Evolutionary conservation across 129 eudicot genomes (phyloP).

Genomic region (Sambucus nigra): DNA sequence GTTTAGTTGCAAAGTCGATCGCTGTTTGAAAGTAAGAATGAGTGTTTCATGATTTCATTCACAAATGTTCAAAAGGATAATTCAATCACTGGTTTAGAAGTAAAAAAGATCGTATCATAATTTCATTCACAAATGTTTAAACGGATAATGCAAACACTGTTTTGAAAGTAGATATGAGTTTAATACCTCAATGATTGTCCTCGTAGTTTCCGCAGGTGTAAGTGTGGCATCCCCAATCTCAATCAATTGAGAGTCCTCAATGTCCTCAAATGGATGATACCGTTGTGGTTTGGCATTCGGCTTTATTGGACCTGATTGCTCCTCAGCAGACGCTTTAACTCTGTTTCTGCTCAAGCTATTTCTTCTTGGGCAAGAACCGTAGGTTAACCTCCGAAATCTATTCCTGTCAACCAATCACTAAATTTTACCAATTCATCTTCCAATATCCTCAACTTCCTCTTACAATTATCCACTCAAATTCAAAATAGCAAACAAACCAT

Average conservation of each 20-base stretch:
- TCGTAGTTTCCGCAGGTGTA: slow-evolving; percentile 71
- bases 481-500: background rate
- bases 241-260: slow-evolving; percentile 44
- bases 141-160: too few species aligned
- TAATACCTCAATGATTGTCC: slow-evolving; percentile 79
- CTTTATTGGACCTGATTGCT: slow-evolving; percentile 53
- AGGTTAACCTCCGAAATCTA: slow-evolving; percentile 22
- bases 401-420: slow-evolving; percentile 32
- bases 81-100: too few species aligned
- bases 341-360: slow-evolving; percentile 21
- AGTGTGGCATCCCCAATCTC: slow-evolving; percentile 62
- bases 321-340: slow-evolving; percentile 51
- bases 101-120: too few species aligned
- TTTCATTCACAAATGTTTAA: too few species aligned
- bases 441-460: slow-evolving; percentile 1
- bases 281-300: slow-evolving; percentile 64
- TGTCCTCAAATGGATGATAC: slow-evolving; percentile 92
- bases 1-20: too few species aligned
- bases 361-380: slow-evolving; percentile 21
- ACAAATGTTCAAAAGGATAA: too few species aligned
- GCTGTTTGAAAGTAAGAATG: too few species aligned
- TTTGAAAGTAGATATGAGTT: background rate
- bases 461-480: background rate
- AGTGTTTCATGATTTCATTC: too few species aligned
- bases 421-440: slow-evolving; percentile 3